Percentiles rank a stretch among this genome's conserved stretches.
phyloP scores from a whole-genome alignment of 2,329 filamentous ascomycete species.

The Ilyonectria robusta region DNA sequence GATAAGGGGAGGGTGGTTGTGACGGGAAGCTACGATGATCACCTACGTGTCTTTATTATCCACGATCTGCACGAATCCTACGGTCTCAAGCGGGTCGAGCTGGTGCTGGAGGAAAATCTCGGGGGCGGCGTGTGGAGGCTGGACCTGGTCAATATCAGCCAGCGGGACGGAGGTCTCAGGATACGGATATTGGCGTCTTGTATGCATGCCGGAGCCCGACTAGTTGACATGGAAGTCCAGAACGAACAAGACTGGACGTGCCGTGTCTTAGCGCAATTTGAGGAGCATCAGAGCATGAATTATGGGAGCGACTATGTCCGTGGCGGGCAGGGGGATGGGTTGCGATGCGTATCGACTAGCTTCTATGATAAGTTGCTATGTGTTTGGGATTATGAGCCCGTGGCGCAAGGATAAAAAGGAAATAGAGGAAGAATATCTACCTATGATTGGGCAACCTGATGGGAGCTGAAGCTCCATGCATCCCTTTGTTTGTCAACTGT shows the following conservation, averaged over 20 bases:
- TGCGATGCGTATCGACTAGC: slow-evolving; percentile 77
- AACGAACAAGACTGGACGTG: slow-evolving; percentile 69
- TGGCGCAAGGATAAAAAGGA: slow-evolving; percentile 1
- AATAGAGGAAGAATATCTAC: neutral
- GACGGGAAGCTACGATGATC: slow-evolving; percentile 94
- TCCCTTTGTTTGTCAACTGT: slow-evolving; percentile 9
- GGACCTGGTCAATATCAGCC: slow-evolving; percentile 66
- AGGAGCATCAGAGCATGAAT: slow-evolving; percentile 94
- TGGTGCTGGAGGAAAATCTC: slow-evolving; percentile 76
- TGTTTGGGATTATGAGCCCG: slow-evolving; percentile 67
- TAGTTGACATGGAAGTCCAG: slow-evolving; percentile 66
- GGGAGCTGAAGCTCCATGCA: neutral
- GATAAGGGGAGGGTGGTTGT: slow-evolving; percentile 72
- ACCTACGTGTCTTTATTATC: slow-evolving; percentile 76
- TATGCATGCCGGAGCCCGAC: slow-evolving; percentile 88
- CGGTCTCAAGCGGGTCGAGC: slow-evolving; percentile 58
- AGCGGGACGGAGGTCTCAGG: slow-evolving; percentile 47
- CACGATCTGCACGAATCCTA: slow-evolving; percentile 58
- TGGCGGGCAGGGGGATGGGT: slow-evolving; percentile 40
- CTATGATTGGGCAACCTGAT: neutral
- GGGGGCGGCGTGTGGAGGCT: slow-evolving; percentile 91
- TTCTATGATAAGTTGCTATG: slow-evolving; percentile 83
- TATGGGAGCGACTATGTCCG: slow-evolving; percentile 84
- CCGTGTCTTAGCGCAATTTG: slow-evolving; percentile 78
- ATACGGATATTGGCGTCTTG: slow-evolving; percentile 83